Conservation (phyloP, 1,139 yeast genomes). For the Blastobotrys ciferrii region DNA sequence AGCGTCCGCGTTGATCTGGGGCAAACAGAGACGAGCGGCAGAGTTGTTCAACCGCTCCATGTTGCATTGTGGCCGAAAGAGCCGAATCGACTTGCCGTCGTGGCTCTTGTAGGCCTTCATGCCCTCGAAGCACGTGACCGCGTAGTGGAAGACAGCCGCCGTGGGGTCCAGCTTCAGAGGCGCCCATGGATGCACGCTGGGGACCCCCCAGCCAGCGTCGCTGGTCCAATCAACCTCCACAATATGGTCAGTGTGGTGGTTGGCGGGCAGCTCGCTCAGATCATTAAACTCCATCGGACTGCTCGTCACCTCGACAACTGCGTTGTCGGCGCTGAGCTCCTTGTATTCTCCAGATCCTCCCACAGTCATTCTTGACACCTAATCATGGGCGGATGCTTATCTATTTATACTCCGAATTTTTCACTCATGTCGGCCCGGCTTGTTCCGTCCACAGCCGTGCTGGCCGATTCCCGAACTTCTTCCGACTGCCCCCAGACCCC, state of each 20-base stretch:
- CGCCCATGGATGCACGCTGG: conserved; percentile 42
- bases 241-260: conserved; percentile 43
- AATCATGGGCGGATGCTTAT: no score
- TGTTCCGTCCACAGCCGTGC: no score
- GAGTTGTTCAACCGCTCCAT: conserved; percentile 44
- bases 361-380: conserved; percentile 14
- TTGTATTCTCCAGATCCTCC: no score
- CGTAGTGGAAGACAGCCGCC: conserved; percentile 35
- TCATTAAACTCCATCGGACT: conserved; percentile 10
- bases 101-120: conserved; percentile 35
- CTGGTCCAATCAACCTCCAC: conserved; percentile 43
- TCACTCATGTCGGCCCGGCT: no score
- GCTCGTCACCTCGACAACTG: conserved; percentile 15
- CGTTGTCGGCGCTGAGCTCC: conserved; percentile 11
- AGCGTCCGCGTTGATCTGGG: conserved; percentile 42
- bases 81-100: conserved; percentile 38
- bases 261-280: conserved; percentile 7
- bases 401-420: no score
- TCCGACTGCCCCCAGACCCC: no score
- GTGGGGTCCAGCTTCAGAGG: conserved; percentile 37
- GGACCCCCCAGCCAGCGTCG: conserved; percentile 42
- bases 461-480: no score
- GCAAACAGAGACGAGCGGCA: conserved; percentile 42
- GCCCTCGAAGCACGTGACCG: conserved; percentile 39
- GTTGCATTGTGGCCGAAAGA: conserved; percentile 45